phyloP scores from a whole-genome alignment of 805 yeast genomes.

The Sugiyamaella mastotermitis region DNA sequence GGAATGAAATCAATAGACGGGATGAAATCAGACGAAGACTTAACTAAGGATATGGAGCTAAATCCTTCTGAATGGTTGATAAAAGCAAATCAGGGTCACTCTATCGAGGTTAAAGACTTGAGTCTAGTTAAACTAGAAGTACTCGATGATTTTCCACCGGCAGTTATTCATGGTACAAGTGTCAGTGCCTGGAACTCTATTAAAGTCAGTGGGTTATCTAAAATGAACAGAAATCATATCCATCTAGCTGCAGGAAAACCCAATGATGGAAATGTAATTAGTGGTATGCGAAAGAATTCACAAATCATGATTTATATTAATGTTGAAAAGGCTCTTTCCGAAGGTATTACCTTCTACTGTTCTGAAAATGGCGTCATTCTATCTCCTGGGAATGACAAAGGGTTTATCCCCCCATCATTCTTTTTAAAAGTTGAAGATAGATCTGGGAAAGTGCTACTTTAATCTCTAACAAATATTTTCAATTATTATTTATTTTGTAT shows the following conservation, averaged over 20 bases:
- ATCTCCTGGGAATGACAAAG: constrained; percentile 53
- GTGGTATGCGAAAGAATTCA: constrained; percentile 66
- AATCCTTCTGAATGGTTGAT: constrained; percentile 32
- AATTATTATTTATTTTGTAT: too few species aligned
- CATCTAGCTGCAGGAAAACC: constrained; percentile 70
- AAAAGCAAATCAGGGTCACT: constrained; percentile 95
- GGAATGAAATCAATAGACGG: constrained; percentile 29
- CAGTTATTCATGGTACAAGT: constrained; percentile 79
- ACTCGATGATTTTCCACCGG: constrained; percentile 41
- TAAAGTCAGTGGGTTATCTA: constrained; percentile 50
- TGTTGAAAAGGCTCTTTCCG: constrained; percentile 40
- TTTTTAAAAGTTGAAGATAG: constrained; percentile 37
- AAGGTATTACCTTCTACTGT: constrained; percentile 46
- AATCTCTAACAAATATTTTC: too few species aligned
- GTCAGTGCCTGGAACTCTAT: constrained; percentile 36
- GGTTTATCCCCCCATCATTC: constrained; percentile 41
- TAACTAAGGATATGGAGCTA: too few species aligned
- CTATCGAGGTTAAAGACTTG: constrained; percentile 43
- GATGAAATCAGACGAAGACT: constrained; percentile 5
- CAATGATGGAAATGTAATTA: constrained; percentile 42
- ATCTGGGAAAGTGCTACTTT: too few species aligned
- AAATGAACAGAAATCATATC: constrained; percentile 76
- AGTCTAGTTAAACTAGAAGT: constrained; percentile 36
- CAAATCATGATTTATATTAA: constrained; percentile 60
- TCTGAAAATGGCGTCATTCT: constrained; percentile 74